A percentile compares a stretch with the other conserved stretches of the same genome.
Conservation (phyloP, 495 filamentous ascomycete genomes). For the Bombardia bombarda region DNA sequence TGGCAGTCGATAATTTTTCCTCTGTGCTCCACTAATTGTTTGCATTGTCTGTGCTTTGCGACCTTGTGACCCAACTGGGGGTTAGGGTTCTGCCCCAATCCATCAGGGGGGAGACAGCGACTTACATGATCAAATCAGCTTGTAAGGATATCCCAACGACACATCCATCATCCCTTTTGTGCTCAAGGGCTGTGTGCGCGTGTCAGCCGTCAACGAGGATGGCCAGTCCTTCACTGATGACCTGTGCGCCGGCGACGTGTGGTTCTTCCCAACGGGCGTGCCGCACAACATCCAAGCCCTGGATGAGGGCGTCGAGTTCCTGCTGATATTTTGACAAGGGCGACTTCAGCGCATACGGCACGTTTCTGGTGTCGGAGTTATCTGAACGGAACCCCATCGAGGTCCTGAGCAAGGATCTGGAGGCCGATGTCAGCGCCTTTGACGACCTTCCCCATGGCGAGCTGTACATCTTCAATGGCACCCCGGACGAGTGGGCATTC, state of each 20-base stretch:
- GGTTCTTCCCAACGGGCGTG: constrained; percentile 60
- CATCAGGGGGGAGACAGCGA: too few relatives aligned
- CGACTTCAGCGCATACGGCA: constrained; percentile 60
- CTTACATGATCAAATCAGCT: too few relatives aligned
- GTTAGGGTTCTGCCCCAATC: too few relatives aligned
- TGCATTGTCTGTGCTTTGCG: too few relatives aligned
- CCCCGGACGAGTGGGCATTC: constrained; percentile 64
- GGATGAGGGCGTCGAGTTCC: constrained; percentile 57
- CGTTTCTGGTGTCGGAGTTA: constrained; percentile 59
- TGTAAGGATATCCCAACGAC: too few relatives aligned
- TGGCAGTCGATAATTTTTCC: too few relatives aligned
- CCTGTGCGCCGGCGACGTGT: constrained; percentile 57
- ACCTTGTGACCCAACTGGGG: too few relatives aligned
- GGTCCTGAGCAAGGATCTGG: constrained; percentile 57
- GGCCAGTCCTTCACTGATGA: constrained; percentile 61
- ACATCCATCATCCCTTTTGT: constrained; percentile 27
- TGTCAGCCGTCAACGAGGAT: constrained; percentile 52
- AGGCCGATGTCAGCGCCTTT: constrained; percentile 45
- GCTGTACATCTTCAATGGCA: constrained; percentile 65
- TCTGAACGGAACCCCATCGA: constrained; percentile 54
- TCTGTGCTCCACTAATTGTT: too few relatives aligned
- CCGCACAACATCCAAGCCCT: constrained; percentile 63
- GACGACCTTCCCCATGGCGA: constrained; percentile 50
- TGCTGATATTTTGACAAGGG: constrained; percentile 67
- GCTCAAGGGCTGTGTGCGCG: constrained; percentile 56